Evolutionary conservation across 805 yeast species (phyloP), one percentile per base, ranked within the genome.

Genomic region (Saccharomycopsis fibuligera): DNA sequence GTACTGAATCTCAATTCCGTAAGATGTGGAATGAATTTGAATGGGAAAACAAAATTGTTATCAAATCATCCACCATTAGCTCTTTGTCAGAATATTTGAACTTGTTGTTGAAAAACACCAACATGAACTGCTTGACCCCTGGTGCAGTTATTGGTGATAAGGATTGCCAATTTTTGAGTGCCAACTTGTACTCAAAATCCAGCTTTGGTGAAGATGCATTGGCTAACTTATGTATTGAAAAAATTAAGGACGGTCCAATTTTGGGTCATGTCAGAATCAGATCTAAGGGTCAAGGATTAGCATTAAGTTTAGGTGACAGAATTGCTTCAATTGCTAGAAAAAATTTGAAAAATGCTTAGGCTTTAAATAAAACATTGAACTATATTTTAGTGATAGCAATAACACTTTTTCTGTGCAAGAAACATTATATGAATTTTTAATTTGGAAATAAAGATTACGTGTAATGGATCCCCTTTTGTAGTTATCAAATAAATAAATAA

Each of bases 21-120:
- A 78, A 81, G 60, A 91, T 90, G 98, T 93, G 99, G 99, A 88
- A 89, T 64, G 97, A 90, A 65, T 93, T 95, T 63, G 99, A 93
- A 69, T 93, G 99, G 99, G 99, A 93, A 68, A 93, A 93, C 72
- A 93, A 93, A 72, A 90, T 93, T 58, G 86, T 90, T 52, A 86
- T 93, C 63, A 81, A 83, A 57, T 79, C 95, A 2, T 23, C 45
- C 2, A 75, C 73, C 47, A 71, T 82, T 55, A 65, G 75, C 29
- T 68, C 86, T 1, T 74, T 95, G 61, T 81, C 83, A 61, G 86
- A 78, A 41, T 93, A 87, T 67, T 72, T 93, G 65, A 84, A 81
- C 51, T 82, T 77, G 59, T 70, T 93, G 58, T 69, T 86, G 69
- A 70, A 74, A 50, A 90, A 87, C 42, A 93, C 99, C 3, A 90